A percentile compares a stretch with the other conserved stretches of the same genome.
Conservation (phyloP, 1,139 yeast genomes). For the Geotrichum siamense region DNA sequence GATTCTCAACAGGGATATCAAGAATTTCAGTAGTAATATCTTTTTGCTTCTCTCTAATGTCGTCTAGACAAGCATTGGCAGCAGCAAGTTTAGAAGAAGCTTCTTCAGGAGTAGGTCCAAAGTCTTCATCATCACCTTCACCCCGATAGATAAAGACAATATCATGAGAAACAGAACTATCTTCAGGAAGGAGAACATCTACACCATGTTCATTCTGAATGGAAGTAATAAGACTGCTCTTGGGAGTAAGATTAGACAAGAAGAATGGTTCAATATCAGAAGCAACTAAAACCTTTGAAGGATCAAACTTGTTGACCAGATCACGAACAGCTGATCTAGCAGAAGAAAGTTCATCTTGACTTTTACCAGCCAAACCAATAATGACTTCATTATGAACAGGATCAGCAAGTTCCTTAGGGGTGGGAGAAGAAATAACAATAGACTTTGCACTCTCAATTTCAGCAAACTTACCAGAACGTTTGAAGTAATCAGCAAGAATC, state of each 20-base stretch:
- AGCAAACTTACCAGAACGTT: conserved; percentile 41
- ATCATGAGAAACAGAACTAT: conserved; percentile 31
- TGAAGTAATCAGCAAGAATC: conserved; percentile 61
- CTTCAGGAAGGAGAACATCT: conserved; percentile 49
- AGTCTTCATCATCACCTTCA: conserved; percentile 34
- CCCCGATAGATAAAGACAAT: conserved; percentile 41
- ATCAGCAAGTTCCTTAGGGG: conserved; percentile 35
- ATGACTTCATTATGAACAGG: conserved; percentile 25
- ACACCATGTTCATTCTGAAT: conserved; percentile 47
- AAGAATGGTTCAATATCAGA: conserved; percentile 68
- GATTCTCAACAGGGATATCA: conserved; percentile 48
- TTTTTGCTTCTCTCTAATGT: conserved; percentile 53
- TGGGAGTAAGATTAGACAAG: conserved; percentile 40
- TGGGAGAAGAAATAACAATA: conserved; percentile 54
- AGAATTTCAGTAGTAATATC: conserved; percentile 49
- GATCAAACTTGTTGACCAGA: conserved; percentile 65
- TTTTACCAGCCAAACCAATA: conserved; percentile 40
- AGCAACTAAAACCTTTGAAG: conserved; percentile 53
- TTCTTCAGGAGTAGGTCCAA: conserved; percentile 42
- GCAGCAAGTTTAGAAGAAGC: conserved; percentile 34
- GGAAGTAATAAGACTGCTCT: conserved; percentile 37
- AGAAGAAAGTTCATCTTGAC: conserved; percentile 40
- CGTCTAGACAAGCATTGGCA: conserved; percentile 46
- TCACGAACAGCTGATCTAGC: conserved; percentile 66
- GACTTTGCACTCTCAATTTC: conserved; percentile 38